These are phyloP conservation scores for Adansonia grandidieri DNA, from an alignment of 441 rosid genomes.

Conservation along the genomic window DNA sequence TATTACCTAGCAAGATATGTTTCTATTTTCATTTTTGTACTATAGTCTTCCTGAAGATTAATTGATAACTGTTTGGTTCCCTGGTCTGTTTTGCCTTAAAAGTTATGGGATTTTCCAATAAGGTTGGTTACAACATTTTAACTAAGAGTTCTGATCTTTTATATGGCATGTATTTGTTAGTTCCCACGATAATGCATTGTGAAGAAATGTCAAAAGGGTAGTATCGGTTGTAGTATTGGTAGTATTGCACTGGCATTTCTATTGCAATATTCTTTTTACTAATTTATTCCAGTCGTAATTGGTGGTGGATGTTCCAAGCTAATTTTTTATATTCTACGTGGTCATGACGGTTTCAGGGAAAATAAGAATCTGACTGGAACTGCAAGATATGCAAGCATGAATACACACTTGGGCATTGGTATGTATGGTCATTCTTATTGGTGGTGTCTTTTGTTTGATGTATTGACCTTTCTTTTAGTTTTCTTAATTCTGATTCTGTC, in stretches of 20 bases:
- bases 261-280: not conserved
- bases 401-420: conserved; percentile 98
- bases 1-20: not conserved
- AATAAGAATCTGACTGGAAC: conserved; percentile 97
- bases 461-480: not conserved
- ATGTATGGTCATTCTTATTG: conserved; percentile 13
- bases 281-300: not conserved
- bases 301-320: not conserved
- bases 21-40: not conserved
- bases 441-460: not conserved
- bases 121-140: not conserved
- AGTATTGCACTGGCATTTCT: not conserved
- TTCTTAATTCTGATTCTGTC: not conserved
- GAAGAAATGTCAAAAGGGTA: not conserved
- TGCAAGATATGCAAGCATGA: conserved; percentile 99
- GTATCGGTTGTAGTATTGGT: not conserved
- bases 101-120: not conserved
- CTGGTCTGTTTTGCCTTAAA: not conserved
- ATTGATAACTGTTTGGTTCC: not conserved
- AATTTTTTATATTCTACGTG: not conserved
- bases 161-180: not conserved
- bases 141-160: not conserved
- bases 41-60: not conserved
- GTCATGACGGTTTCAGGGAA: conserved; percentile 66
- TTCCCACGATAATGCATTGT: not conserved